These are phyloP conservation scores for Choiromyces venosus DNA, from an alignment of 495 filamentous ascomycete genomes.

Conservation along the genomic window DNA sequence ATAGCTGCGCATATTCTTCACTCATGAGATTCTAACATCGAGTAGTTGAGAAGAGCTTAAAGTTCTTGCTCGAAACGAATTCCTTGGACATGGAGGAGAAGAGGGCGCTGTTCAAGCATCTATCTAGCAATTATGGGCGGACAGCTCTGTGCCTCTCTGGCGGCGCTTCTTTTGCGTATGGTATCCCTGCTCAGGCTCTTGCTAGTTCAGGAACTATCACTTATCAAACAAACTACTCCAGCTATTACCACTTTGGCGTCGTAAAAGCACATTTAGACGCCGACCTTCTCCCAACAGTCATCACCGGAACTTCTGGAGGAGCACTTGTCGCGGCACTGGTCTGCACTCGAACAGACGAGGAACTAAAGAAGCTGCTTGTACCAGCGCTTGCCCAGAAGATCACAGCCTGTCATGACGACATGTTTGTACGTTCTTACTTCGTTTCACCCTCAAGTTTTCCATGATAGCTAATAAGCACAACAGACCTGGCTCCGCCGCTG, in stretches of 20 bases:
- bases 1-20: background rate
- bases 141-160: slow-evolving; percentile 90
- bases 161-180: slow-evolving; percentile 77
- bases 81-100: slow-evolving; percentile 68
- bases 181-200: background rate
- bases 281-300: slow-evolving; percentile 78
- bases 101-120: slow-evolving; percentile 74
- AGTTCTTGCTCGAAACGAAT: slow-evolving; percentile 60
- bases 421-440: background rate
- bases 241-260: slow-evolving; percentile 91
- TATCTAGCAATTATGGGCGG: slow-evolving; percentile 84
- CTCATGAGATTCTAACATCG: slow-evolving; percentile 3
- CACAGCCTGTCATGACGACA: slow-evolving; percentile 70
- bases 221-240: slow-evolving; percentile 6
- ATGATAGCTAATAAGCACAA: background rate
- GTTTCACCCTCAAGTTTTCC: no score
- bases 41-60: slow-evolving; percentile 56
- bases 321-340: slow-evolving; percentile 85
- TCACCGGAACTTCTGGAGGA: slow-evolving; percentile 91
- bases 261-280: slow-evolving; percentile 86
- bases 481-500: slow-evolving; percentile 71
- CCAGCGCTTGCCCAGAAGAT: slow-evolving; percentile 80
- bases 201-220: slow-evolving; percentile 3
- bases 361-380: slow-evolving; percentile 75
- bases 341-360: slow-evolving; percentile 83